Evolutionary conservation across 2,329 filamentous ascomycete species (phyloP).

Genomic region (Fusarium sp.): DNA sequence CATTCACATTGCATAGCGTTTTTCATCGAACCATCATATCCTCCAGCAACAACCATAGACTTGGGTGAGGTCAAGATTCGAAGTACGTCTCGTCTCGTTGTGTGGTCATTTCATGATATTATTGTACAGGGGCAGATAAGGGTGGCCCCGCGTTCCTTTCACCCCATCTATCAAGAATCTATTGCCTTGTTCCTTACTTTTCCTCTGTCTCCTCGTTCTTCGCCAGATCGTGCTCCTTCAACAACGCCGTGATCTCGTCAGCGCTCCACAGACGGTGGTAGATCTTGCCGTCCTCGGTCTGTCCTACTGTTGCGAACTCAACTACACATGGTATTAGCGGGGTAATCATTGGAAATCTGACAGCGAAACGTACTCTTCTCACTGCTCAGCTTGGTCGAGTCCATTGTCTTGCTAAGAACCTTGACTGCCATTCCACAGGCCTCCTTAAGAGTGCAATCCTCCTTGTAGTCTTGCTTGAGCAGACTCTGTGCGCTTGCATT

Average conservation of each 20-base stretch:
- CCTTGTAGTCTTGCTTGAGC: constrained; percentile 99
- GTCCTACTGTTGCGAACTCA: constrained; percentile 97
- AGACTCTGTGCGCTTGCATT: constrained; percentile 97
- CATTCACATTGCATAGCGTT: constrained; percentile 14
- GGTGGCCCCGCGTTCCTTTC: constrained; percentile 38
- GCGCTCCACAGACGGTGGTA: constrained; percentile 98
- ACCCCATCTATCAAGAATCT: constrained; percentile 46
- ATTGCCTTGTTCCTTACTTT: constrained; percentile 56
- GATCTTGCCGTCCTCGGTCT: constrained; percentile 94
- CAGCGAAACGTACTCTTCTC: constrained; percentile 84
- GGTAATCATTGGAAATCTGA: background rate
- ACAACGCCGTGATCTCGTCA: constrained; percentile 91
- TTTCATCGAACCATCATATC: constrained; percentile 6
- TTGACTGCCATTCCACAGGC: constrained; percentile 98
- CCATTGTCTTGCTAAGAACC: constrained; percentile 99
- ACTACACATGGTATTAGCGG: constrained; percentile 64
- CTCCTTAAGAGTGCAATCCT: constrained; percentile 95
- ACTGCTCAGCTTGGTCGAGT: constrained; percentile 97
- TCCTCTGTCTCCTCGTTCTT: constrained; percentile 83
- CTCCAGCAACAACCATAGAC: constrained; percentile 18
- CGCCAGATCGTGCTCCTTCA: constrained; percentile 95
- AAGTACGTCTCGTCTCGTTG: constrained; percentile 18
- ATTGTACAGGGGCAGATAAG: constrained; percentile 46
- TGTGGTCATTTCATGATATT: constrained; percentile 48
- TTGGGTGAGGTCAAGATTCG: constrained; percentile 16